phyloP scores from a whole-genome alignment of 352 stramenopile genomes.

The Aphanomyces astaci region DNA sequence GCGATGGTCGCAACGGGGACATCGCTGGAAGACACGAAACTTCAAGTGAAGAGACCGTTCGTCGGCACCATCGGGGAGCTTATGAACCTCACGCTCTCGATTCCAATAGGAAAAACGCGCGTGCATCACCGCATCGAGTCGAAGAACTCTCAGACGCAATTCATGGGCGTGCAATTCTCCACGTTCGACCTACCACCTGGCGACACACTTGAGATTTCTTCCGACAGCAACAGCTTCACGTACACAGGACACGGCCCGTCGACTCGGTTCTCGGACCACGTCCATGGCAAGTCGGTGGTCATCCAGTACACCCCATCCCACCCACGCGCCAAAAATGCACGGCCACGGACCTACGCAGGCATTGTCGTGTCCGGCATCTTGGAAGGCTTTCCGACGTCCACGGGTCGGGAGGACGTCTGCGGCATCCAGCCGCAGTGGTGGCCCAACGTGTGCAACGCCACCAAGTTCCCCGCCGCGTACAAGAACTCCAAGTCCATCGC shows the following conservation, averaged over 20 bases:
- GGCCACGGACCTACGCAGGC: neutral
- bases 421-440: constrained; percentile 9
- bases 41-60: neutral
- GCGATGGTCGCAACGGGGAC: neutral
- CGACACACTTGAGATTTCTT: neutral
- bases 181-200: neutral
- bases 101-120: neutral
- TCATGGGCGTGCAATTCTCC: neutral
- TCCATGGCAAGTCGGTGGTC: neutral
- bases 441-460: constrained; percentile 9
- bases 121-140: neutral
- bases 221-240: constrained; percentile 1
- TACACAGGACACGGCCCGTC: neutral
- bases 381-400: constrained; percentile 7
- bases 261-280: neutral
- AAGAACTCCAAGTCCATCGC: neutral
- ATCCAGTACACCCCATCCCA: neutral
- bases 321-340: too few species aligned
- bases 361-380: neutral
- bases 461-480: neutral
- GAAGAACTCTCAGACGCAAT: neutral
- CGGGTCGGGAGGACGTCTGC: constrained; percentile 2
- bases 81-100: neutral
- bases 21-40: neutral
- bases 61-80: neutral